phyloP scores from a whole-genome alignment of 305 asterid species.

The Rubia balearica region DNA sequence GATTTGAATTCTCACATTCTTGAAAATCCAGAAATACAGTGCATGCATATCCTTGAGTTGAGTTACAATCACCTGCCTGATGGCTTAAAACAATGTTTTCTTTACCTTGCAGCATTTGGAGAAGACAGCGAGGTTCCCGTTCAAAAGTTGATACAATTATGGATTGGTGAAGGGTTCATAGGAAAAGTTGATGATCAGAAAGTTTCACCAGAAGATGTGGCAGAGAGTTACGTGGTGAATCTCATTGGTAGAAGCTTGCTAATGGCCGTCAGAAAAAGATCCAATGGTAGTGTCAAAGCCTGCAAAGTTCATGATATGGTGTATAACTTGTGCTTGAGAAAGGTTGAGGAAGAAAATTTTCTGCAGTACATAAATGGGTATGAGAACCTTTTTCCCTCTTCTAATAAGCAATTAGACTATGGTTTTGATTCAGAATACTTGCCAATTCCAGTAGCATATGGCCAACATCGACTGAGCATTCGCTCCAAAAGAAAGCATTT shows the following conservation, averaged over 20 bases:
- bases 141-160: conserved; percentile 43
- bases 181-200: conserved; percentile 11
- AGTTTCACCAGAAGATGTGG: conserved; percentile 36
- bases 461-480: not conserved
- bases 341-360: conserved; percentile 39
- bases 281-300: conserved; percentile 44
- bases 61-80: conserved; percentile 48
- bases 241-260: conserved; percentile 49
- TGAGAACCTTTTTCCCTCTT: not conserved
- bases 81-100: conserved; percentile 47
- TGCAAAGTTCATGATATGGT: conserved; percentile 49
- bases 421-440: not conserved
- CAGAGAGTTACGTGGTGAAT: conserved; percentile 48
- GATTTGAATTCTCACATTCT: conserved; percentile 5
- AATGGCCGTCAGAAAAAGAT: conserved; percentile 33
- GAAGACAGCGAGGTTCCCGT: conserved; percentile 51
- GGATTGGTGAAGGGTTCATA: conserved; percentile 71
- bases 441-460: not conserved
- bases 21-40: conserved; percentile 20
- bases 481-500: not conserved
- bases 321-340: conserved; percentile 45
- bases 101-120: conserved; percentile 54
- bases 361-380: conserved; percentile 11
- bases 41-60: conserved; percentile 21
- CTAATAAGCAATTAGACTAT: not conserved